Evolutionary conservation across 2,329 filamentous ascomycete genomes (phyloP), one percentile per base, ranked within the genome.

Genomic region (Atkinsonella hypoxylon): DNA sequence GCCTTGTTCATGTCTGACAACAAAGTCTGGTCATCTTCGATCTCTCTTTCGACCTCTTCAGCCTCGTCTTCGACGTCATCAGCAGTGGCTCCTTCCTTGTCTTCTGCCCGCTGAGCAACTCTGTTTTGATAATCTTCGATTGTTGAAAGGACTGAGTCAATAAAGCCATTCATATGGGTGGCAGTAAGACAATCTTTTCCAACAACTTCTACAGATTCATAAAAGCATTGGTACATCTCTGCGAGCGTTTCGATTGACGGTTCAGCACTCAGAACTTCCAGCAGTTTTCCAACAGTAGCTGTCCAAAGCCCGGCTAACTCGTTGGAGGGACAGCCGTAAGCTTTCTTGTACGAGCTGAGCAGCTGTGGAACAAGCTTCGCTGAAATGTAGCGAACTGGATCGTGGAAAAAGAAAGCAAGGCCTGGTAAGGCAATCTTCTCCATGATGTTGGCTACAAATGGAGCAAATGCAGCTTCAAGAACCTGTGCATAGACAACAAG

Each of bases 1-100:
- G 93, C 91, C 75, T 98, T 98, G 80, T 98, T 98, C 93, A 98
- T 98, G 64, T 98, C 93, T 1, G 90, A 95, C 42, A 98, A 78
- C 17, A 98, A 77, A 20, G 89, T 95, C 69, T 97, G 91, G 64
- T 98, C 93, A 59, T 98, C 93, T 67, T 98, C 93, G 45, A 98
- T 90, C 12, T 91, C 93, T 59, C 94, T 85, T 32, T 94, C 76
- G 43, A 84, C 80, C 48, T 96, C 91, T 59, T 96, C 87, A 15
- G 84, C 84, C 53, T 93, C 84, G 61, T 96, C 90, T 57, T 96
- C 91, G 15, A 85, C 90, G 52, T 97, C 91, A 49, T 94, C 89
- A 2, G 83, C 81, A 20, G 91, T 86, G 12, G 70, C 71, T 10
- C 74, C 77, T 45, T 81, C 85, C 59, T 83, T 82, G 45, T 97